Evolutionary conservation across 257 asterid species (phyloP), one percentile per base, ranked within the genome.

Genomic region (Handroanthus guayacan): DNA sequence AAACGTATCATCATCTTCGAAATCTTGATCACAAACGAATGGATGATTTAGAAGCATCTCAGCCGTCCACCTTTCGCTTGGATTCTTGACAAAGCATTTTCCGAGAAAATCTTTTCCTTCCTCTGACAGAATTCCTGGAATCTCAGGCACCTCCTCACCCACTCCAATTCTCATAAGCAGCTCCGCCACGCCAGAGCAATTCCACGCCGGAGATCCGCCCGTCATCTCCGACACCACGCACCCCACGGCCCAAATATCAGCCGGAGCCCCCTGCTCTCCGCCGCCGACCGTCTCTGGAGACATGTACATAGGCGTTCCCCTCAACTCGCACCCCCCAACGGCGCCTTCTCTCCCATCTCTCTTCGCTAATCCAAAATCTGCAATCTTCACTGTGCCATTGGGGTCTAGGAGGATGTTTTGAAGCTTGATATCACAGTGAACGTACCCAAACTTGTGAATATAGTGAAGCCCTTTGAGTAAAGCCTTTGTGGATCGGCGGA

Each of bases 281-380:
- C 87, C 88, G 85, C 85, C 63, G 1, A 90, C 90, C 89, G 87
- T 87, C 81, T 94, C 98, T 78, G 98, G 97, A 73, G 98, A 90
- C 98, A 94, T 94, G 67, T 94, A 94, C 81, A 94, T 31, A 3
- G 97, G 99, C 54, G 97, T 94, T 16, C 99, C 98, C 71, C 96
- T 83, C 71, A 94, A 52, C 73, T 89, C 90, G 57, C 82, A 31
- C 18, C 84, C 56, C 62, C 10, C 36, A 25, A 12, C 71, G 0
- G 41, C 63, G 13, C 14, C 84, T 16, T 78, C 39, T 3, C 16
- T 9, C 5, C 45, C 87, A 0, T 6, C 80, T 7, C 67, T 64
- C 78, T 89, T 92, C 25, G 99, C 95, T 80, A 95, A 50, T 0
- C 99, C 99, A 51, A 95, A 95, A 92, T 95, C 98, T 0, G 92